A percentile compares a stretch with the other conserved stretches of the same genome.
Evolutionary conservation across 495 filamentous ascomycete genomes (phyloP).

Genomic region (Trypethelium eluteriae): DNA sequence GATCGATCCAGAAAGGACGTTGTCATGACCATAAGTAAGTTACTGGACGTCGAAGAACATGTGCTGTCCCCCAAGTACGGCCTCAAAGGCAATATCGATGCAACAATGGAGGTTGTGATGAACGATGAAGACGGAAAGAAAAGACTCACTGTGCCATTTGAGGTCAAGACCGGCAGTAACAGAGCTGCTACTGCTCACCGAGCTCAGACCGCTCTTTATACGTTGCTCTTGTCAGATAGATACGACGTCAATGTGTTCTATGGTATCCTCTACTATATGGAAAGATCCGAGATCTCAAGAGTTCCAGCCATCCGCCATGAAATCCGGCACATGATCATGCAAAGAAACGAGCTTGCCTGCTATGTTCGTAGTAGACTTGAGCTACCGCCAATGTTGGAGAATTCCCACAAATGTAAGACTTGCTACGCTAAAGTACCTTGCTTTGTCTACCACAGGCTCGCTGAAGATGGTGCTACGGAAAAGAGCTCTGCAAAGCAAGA

Average conservation of each 20-base stretch:
- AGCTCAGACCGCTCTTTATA: conserved; percentile 92
- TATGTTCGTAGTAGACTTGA: conserved; percentile 72
- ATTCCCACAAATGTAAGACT: conserved; percentile 62
- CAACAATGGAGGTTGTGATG: conserved; percentile 88
- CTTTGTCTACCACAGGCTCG: conserved; percentile 90
- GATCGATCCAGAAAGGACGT: conserved; percentile 66
- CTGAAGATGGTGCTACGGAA: conserved; percentile 73
- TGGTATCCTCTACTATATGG: conserved; percentile 90
- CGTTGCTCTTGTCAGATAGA: conserved; percentile 81
- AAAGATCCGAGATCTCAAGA: conserved; percentile 73
- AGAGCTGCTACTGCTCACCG: conserved; percentile 66
- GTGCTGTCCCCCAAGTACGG: conserved; percentile 97
- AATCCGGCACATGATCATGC: conserved; percentile 88
- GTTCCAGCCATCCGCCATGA: conserved; percentile 79
- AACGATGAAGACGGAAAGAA: conserved; percentile 49
- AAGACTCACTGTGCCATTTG: conserved; percentile 79
- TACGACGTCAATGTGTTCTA: conserved; percentile 87
- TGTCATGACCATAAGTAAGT: conserved; percentile 78
- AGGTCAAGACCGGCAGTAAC: conserved; percentile 87
- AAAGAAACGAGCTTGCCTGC: conserved; percentile 81
- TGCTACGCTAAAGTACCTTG: conserved; percentile 87
- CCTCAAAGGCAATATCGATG: conserved; percentile 94
- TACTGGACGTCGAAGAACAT: conserved; percentile 94
- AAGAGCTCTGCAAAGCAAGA: conserved; percentile 66
- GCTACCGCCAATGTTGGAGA: conserved; percentile 79